Base-by-base conservation (phyloP, 306 rosid species). In the Vicia faba region DNA sequence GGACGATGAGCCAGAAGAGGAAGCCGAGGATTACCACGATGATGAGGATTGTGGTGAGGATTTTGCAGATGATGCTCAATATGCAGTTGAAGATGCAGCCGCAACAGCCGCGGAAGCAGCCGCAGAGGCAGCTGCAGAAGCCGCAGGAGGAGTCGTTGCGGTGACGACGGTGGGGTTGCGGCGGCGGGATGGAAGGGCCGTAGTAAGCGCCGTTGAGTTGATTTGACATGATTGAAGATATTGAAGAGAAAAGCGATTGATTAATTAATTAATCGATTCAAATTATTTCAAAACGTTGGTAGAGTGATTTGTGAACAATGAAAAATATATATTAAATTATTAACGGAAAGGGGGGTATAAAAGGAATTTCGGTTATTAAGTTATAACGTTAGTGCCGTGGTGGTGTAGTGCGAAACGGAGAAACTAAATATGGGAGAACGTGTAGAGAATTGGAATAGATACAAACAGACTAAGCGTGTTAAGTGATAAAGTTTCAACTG, bases 161-260 rank as follows among this genome's bases (percentile, higher is more conserved):
- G 16, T 76, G 73, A 12, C 84, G 83, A 70, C 70, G 58, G 80
- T 79, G 53, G 63, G 84, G 54, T 5, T 71, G 66, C 3, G 86
- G 88, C 14, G 95, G 89, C 0, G 97, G 97, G 55, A 91, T 61
- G 3, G 97, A 62, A 1, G 97, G 96, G 38, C 96, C 97, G 71
- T 91, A 88, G 72, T 84, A 91, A 28, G 97, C 83, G 18, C 96
- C 95, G 81, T 91, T 91, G 35, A 91, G 11, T 18, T 66, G 80
- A 4, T 85, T 33, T 1, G 38, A 33, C 38, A 33, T 33, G 38
- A 33, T 33, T 7, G 38, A 7, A 33, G 38, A 33, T 9, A 33
- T 33, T 33, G 38, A 7, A 33, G 38, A 33, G 38, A 33, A 33
- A 33, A 33, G 38, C 38, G 38, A 33, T 5, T 31, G 38, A 33